Conservation (phyloP, 257 asterid genomes). For the Solanum peruvianum region DNA sequence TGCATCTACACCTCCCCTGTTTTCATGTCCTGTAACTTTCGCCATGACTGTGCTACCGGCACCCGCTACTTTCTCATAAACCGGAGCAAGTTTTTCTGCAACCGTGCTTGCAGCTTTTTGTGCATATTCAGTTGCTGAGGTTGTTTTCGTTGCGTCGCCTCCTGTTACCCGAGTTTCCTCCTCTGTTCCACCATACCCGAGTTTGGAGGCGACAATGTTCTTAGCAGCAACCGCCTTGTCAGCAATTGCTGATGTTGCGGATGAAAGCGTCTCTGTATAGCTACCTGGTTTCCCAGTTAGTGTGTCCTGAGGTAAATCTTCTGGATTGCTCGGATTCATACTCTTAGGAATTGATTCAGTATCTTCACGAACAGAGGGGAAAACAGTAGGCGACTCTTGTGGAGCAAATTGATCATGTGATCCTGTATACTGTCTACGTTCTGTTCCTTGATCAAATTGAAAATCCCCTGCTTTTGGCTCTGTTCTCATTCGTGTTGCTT, state of each 20-base stretch:
- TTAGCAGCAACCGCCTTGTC: conserved; percentile 41
- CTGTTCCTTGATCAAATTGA: not conserved
- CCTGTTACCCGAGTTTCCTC: not conserved
- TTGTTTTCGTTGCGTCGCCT: not conserved
- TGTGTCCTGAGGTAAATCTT: conserved; percentile 24
- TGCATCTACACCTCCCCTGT: not conserved
- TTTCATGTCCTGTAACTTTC: conserved; percentile 3
- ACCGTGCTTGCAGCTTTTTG: conserved; percentile 12
- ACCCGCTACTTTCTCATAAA: conserved; percentile 21
- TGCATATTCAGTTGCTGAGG: conserved; percentile 21
- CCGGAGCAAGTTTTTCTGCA: conserved; percentile 20
- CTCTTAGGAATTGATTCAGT: conserved; percentile 13
- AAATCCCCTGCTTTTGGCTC: not conserved
- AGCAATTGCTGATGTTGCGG: conserved; percentile 20
- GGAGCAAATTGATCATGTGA: conserved; percentile 54
- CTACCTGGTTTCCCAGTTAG: conserved; percentile 16
- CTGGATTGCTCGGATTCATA: conserved; percentile 9
- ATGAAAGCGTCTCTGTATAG: conserved; percentile 12
- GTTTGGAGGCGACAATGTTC: conserved; percentile 29
- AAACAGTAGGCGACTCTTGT: not conserved
- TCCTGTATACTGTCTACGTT: conserved; percentile 14
- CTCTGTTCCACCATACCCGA: conserved; percentile 25
- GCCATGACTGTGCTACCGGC: conserved; percentile 25
- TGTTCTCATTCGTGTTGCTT: not conserved
- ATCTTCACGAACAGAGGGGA: not conserved